Evolutionary conservation across 805 yeast species (phyloP).

Genomic region (Saccharomycopsis capsularis): DNA sequence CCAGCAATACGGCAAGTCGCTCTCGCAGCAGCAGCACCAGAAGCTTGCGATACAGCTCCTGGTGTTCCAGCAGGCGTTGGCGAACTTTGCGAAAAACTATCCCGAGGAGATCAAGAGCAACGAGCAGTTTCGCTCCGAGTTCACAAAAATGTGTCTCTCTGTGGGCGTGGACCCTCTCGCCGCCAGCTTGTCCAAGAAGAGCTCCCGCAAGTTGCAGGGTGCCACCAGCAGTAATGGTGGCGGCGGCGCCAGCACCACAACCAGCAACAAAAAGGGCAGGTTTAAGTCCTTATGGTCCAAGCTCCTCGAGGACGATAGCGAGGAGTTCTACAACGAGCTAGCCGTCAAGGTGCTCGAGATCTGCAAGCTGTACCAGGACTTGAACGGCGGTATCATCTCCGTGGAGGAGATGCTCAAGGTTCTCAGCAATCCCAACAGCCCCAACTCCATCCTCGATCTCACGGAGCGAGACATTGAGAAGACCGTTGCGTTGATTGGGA

Average conservation of each 20-base stretch:
- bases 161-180: slow-evolving; percentile 81
- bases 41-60: slow-evolving; percentile 64
- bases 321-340: slow-evolving; percentile 59
- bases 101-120: slow-evolving; percentile 58
- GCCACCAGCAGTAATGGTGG: slow-evolving; percentile 23
- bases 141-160: slow-evolving; percentile 66
- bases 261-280: slow-evolving; percentile 24
- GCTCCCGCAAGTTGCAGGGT: slow-evolving; percentile 27
- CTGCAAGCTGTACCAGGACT: slow-evolving; percentile 57
- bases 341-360: slow-evolving; percentile 71
- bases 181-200: slow-evolving; percentile 30
- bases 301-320: slow-evolving; percentile 30
- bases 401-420: slow-evolving; percentile 43
- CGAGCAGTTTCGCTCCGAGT: slow-evolving; percentile 59
- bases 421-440: slow-evolving; percentile 26
- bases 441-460: slow-evolving; percentile 26
- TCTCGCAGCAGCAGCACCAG: slow-evolving; percentile 47
- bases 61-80: slow-evolving; percentile 69
- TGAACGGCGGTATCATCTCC: slow-evolving; percentile 74
- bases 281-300: slow-evolving; percentile 32
- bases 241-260: slow-evolving; percentile 25
- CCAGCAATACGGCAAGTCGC: slow-evolving; percentile 18
- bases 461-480: slow-evolving; percentile 47
- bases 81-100: slow-evolving; percentile 70
- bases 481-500: slow-evolving; percentile 45